Evolutionary conservation across 768 basidiomycete species (phyloP), one percentile per base, ranked within the genome.

Genomic region (Candolleomyces efflorescens): DNA sequence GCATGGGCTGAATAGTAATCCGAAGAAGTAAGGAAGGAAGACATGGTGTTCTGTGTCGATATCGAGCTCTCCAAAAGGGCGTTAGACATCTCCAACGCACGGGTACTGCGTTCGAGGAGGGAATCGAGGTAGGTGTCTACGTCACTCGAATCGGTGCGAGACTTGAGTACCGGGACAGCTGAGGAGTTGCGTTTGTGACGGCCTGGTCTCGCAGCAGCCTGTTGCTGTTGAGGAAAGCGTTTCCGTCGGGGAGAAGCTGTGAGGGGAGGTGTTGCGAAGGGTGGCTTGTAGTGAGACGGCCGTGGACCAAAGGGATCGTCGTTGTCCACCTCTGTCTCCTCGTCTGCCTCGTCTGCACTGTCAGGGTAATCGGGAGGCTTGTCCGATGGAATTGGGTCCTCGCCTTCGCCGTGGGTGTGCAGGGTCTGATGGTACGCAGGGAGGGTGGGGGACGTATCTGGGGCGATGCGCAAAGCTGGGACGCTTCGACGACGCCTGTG

Each of bases 1-100:
- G 71, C 72, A 18, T 73, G 83, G 15, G 77, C 64, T 22, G 57
- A 18, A 48, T 53, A 12, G 51, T 58, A 47, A 7, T 58, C 23
- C 3, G 50, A 44, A 3, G 39, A 48, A 13, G 79, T 75, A 27
- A 87, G 69, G 41, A 86, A 71, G 3, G 77, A 71, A 9, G 78
- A 71, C 17, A 78, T 65, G 47, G 70, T 82, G 12, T 84, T 77
- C 60, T 88, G 86, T 0, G 90, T 86, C 41, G 85, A 81, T 63
- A 92, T 86, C 20, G 88, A 87, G 12, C 83, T 85, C 66, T 90
- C 86, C 10, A 94, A 75, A 11, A 93, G 75, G 2, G 84, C 80
- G 58, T 93, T 93, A 4, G 91, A 93, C 78, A 92, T 85, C 68
- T 93, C 92, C 9, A 94, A 77, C 0, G 91, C 91, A 70, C 91